These are phyloP conservation scores for Mytilinidion resinicola DNA, from an alignment of 495 filamentous ascomycete genomes.

Conservation along the genomic window DNA sequence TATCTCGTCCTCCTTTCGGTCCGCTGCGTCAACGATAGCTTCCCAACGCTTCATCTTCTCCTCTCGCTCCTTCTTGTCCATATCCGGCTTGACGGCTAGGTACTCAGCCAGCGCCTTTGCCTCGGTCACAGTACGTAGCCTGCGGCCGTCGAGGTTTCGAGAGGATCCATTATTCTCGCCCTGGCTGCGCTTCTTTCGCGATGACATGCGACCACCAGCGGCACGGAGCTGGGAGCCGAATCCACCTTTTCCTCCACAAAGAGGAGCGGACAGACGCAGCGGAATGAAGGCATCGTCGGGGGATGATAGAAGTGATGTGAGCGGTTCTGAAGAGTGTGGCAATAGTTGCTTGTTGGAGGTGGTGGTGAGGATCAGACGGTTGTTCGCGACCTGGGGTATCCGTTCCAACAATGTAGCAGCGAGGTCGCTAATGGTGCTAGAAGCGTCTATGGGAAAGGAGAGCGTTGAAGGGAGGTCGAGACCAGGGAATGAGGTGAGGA, in stretches of 20 bases:
- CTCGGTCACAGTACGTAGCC: conserved; percentile 84
- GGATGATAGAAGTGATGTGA: conserved; percentile 49
- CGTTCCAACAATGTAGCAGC: conserved; percentile 54
- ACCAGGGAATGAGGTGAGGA: conserved; percentile 77
- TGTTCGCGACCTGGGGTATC: conserved; percentile 48
- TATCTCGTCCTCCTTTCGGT: conserved; percentile 73
- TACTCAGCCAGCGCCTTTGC: conserved; percentile 94
- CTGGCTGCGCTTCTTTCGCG: conserved; percentile 77
- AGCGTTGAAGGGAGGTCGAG: conserved; percentile 73
- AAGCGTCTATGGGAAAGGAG: conserved; percentile 50
- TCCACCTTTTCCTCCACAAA: conserved; percentile 91
- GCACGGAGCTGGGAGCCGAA: conserved; percentile 96
- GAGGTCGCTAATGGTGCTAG: conserved; percentile 61
- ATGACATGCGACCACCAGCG: conserved; percentile 95
- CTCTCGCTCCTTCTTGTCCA: conserved; percentile 89
- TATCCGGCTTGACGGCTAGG: conserved; percentile 89
- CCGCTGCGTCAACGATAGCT: conserved; percentile 73
- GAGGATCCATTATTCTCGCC: conserved; percentile 82
- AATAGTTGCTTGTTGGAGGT: conserved; percentile 66
- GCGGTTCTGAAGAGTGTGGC: conserved; percentile 38
- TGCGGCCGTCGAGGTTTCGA: conserved; percentile 86
- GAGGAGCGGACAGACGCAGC: conserved; percentile 65
- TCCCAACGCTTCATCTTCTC: conserved; percentile 74
- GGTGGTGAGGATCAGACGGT: conserved; percentile 71
- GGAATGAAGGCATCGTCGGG: conserved; percentile 62